Evolutionary conservation across 768 basidiomycete species (phyloP).

Genomic region (Psilocybe cubensis): DNA sequence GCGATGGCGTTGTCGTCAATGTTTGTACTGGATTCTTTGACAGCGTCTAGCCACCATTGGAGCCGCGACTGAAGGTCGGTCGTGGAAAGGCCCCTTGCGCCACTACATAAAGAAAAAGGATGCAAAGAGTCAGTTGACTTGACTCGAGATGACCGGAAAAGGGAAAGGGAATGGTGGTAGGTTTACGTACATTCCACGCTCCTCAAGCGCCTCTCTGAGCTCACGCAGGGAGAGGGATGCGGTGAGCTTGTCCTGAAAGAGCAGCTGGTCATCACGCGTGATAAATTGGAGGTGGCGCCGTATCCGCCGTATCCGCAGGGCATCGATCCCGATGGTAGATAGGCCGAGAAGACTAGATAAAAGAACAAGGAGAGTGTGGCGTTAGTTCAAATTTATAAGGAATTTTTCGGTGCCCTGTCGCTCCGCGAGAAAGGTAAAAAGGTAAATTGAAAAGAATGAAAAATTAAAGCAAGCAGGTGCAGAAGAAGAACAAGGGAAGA

Average conservation of each 20-base stretch:
- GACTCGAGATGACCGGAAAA: not conserved
- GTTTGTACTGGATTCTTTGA: slow-evolving; percentile 29
- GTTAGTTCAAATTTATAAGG: not conserved
- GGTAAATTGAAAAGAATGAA: not conserved
- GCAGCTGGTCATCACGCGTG: slow-evolving; percentile 63
- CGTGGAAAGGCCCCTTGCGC: slow-evolving; percentile 41
- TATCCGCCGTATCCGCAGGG: slow-evolving; percentile 47
- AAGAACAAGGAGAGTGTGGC: not conserved
- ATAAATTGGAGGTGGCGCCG: slow-evolving; percentile 48
- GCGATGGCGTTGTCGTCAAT: slow-evolving; percentile 41
- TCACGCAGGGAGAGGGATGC: slow-evolving; percentile 58
- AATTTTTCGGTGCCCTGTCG: too few relatives aligned
- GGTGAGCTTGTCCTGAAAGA: slow-evolving; percentile 53
- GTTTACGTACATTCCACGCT: slow-evolving; percentile 76
- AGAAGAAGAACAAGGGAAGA: not conserved
- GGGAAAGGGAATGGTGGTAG: not conserved
- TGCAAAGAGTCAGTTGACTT: not conserved
- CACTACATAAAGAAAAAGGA: slow-evolving; percentile 9
- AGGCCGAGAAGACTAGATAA: slow-evolving; percentile 42
- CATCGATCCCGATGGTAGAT: slow-evolving; percentile 46
- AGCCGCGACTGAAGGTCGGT: slow-evolving; percentile 54
- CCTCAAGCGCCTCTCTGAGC: slow-evolving; percentile 67
- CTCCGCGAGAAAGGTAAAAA: too few relatives aligned
- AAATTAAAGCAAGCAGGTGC: not conserved
- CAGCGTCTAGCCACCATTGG: slow-evolving; percentile 66